phyloP scores from a whole-genome alignment of 106 monocot genomes.

The Dendrobium officinale region DNA sequence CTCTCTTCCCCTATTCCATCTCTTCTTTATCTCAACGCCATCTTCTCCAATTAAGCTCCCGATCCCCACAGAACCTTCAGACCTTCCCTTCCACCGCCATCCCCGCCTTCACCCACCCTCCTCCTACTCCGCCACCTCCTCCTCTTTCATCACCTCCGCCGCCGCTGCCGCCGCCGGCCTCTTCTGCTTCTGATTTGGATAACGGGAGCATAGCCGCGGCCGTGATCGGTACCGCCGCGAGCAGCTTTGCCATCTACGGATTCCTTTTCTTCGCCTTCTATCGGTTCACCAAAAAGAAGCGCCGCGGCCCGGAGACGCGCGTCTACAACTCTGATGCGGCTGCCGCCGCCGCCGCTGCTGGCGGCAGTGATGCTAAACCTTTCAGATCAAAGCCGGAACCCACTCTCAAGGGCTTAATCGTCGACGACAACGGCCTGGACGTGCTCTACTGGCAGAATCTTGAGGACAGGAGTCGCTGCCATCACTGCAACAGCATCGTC shows the following conservation, averaged over 20 bases:
- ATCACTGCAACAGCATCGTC: conserved; percentile 20
- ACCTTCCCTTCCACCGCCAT: conserved; percentile 40
- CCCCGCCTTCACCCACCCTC: conserved; percentile 28
- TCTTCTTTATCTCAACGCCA: conserved; percentile 10
- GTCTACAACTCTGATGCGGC: not conserved
- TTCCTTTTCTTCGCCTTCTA: conserved; percentile 54
- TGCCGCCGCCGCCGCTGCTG: too few species aligned
- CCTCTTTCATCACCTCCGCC: not conserved
- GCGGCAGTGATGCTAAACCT: too few species aligned
- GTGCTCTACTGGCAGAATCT: conserved; percentile 62
- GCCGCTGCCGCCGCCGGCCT: too few species aligned
- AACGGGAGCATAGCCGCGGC: conserved; percentile 25
- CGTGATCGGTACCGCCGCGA: conserved; percentile 49
- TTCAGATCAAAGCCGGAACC: not conserved
- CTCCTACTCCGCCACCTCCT: conserved; percentile 9
- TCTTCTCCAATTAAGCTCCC: conserved; percentile 16
- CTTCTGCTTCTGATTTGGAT: conserved; percentile 3
- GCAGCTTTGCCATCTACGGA: conserved; percentile 50
- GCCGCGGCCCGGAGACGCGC: not conserved
- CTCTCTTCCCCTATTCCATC: not conserved
- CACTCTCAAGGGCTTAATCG: conserved; percentile 18
- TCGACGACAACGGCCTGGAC: conserved; percentile 78
- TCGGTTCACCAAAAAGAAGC: conserved; percentile 19
- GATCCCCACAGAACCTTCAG: conserved; percentile 23
- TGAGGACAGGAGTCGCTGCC: conserved; percentile 22